A percentile compares a stretch with the other conserved stretches of the same genome.
phyloP scores from a whole-genome alignment of 2,329 filamentous ascomycete species.

The Pyricularia sp. region DNA sequence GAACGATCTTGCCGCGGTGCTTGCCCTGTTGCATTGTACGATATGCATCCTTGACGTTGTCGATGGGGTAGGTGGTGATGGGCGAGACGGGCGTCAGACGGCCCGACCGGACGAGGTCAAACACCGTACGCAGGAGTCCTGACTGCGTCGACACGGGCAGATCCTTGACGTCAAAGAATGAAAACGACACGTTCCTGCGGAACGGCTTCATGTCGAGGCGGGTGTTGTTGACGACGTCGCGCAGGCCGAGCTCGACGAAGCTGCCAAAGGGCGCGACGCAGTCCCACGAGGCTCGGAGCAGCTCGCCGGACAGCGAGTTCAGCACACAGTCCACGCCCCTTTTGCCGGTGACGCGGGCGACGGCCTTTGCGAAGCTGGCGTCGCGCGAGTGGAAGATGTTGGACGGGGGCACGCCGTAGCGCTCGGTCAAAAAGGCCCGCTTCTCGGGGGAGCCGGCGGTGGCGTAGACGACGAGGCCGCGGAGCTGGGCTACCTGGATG shows the following conservation, averaged over 20 bases:
- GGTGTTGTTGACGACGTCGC: too few relatives aligned
- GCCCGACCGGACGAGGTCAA: too few relatives aligned
- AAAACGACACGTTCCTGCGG: too few relatives aligned
- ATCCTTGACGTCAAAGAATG: too few relatives aligned
- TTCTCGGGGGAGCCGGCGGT: constrained; percentile 29
- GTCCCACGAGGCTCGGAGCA: constrained; percentile 22
- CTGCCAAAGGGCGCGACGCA: constrained; percentile 26
- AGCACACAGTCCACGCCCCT: constrained; percentile 26
- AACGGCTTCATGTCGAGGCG: too few relatives aligned
- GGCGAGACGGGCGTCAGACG: too few relatives aligned
- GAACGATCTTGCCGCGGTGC: too few relatives aligned
- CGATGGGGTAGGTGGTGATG: too few relatives aligned
- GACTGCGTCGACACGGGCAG: too few relatives aligned
- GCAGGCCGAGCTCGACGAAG: constrained; percentile 18
- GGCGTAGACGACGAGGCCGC: constrained; percentile 17
- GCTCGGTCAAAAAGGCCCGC: constrained; percentile 17
- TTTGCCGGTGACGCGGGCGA: constrained; percentile 14
- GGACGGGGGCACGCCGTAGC: constrained; percentile 15
- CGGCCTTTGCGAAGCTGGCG: neutral
- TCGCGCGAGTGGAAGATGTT: constrained; percentile 24
- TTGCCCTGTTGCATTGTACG: too few relatives aligned
- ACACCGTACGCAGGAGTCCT: too few relatives aligned
- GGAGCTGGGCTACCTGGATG: constrained; percentile 8
- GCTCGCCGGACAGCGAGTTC: constrained; percentile 24
- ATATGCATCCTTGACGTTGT: too few relatives aligned